phyloP scores from a whole-genome alignment of 495 filamentous ascomycete genomes.

The Poronia punctata region DNA sequence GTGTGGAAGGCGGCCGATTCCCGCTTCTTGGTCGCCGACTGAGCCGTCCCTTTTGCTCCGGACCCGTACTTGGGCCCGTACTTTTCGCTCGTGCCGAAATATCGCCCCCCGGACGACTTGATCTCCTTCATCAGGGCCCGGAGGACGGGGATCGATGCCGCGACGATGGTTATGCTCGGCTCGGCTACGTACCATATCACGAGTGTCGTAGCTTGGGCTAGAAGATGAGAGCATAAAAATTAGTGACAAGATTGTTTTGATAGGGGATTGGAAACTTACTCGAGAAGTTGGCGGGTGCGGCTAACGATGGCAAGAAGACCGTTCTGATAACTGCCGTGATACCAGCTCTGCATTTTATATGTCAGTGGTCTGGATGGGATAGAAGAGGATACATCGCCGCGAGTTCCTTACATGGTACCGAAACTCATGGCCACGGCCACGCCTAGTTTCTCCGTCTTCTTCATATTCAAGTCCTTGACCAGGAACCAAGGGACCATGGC shows the following conservation, averaged over 20 bases:
- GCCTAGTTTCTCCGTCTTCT: conserved; percentile 25
- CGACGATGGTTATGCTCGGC: conserved; percentile 28
- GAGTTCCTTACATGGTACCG: conserved; percentile 30
- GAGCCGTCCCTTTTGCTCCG: neutral
- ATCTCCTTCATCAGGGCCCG: conserved; percentile 27
- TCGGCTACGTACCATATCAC: conserved; percentile 31
- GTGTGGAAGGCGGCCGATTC: conserved; percentile 10
- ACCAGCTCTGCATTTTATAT: conserved; percentile 1
- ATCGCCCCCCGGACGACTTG: conserved; percentile 13
- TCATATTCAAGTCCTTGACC: conserved; percentile 31
- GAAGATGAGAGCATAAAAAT: neutral
- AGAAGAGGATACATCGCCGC: too few species aligned
- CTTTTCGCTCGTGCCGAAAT: conserved; percentile 14
- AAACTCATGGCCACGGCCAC: conserved; percentile 34
- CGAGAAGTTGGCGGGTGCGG: neutral
- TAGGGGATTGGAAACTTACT: neutral
- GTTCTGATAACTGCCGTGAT: conserved; percentile 3
- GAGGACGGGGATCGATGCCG: conserved; percentile 31
- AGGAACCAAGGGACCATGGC: conserved; percentile 28
- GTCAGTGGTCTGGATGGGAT: conserved; percentile 1
- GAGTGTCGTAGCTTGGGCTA: conserved; percentile 9
- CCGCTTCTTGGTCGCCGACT: neutral
- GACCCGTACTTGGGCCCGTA: conserved; percentile 9
- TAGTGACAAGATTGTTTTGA: neutral
- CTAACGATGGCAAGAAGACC: neutral